These are phyloP conservation scores for Tylopilus vinaceipallidus DNA, from an alignment of 768 basidiomycete species.

Conservation along the genomic window DNA sequence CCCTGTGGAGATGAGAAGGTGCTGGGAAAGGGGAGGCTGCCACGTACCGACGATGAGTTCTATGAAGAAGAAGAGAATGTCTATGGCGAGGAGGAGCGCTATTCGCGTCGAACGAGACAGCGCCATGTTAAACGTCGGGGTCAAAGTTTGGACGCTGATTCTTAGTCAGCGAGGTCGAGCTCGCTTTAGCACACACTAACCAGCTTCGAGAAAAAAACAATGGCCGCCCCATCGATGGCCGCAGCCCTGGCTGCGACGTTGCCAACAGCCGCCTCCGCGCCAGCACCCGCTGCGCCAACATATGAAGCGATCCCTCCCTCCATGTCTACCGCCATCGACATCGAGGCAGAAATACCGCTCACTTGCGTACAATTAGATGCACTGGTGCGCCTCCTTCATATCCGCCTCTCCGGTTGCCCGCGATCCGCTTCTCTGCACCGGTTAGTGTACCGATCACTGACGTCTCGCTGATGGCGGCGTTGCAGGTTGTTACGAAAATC, in stretches of 20 bases:
- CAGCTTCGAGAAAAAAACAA: conserved; percentile 20
- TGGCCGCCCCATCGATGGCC: conserved; percentile 86
- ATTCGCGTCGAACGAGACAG: conserved; percentile 73
- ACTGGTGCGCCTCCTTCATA: conserved; percentile 53
- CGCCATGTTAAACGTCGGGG: conserved; percentile 20
- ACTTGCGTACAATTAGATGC: conserved; percentile 82
- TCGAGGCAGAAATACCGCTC: conserved; percentile 85
- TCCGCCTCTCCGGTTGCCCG: not conserved
- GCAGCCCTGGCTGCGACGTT: conserved; percentile 86
- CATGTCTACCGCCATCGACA: conserved; percentile 91
- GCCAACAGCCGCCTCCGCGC: conserved; percentile 57
- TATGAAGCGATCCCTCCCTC: conserved; percentile 90
- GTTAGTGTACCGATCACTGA: not conserved
- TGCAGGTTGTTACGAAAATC: conserved; percentile 88
- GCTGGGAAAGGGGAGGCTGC: conserved; percentile 10
- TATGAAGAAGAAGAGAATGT: conserved; percentile 82
- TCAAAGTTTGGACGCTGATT: not conserved
- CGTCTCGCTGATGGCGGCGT: conserved; percentile 17
- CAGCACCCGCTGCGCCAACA: conserved; percentile 59
- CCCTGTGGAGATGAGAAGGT: conserved; percentile 43
- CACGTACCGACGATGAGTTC: conserved; percentile 75
- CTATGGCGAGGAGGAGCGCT: conserved; percentile 75
- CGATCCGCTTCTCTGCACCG: no score
- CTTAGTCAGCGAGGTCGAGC: conserved; percentile 24
- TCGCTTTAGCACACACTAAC: no score